A percentile compares a stretch with the other conserved stretches of the same genome.
These are phyloP conservation scores for Fusarium virguliforme DNA, from an alignment of 2,329 filamentous ascomycete genomes.

Conservation along the genomic window DNA sequence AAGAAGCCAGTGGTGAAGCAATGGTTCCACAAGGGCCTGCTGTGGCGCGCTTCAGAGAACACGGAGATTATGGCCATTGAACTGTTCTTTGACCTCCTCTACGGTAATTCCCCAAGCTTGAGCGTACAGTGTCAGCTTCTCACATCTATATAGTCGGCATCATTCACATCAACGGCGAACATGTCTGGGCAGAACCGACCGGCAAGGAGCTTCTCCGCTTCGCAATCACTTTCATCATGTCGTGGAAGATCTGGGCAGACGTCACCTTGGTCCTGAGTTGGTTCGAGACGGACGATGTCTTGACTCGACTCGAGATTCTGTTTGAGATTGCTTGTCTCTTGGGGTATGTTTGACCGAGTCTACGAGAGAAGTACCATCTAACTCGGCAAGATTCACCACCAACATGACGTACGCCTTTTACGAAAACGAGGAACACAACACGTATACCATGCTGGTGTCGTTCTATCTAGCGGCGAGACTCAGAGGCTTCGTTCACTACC, in stretches of 20 bases:
- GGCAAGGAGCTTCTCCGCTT: conserved; percentile 72
- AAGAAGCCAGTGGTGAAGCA: conserved; percentile 74
- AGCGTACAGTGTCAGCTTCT: background rate
- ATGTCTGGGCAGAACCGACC: conserved; percentile 69
- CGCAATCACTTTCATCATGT: conserved; percentile 73
- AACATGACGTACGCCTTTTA: conserved; percentile 73
- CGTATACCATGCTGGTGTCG: conserved; percentile 71
- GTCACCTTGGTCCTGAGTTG: conserved; percentile 71
- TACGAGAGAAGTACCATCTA: background rate
- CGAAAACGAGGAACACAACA: conserved; percentile 60
- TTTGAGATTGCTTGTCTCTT: conserved; percentile 75
- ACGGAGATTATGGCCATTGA: conserved; percentile 77
- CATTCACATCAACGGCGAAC: conserved; percentile 75
- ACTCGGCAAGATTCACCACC: conserved; percentile 66
- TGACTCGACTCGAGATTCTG: conserved; percentile 71
- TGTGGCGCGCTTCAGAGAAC: conserved; percentile 73
- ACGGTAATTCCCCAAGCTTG: conserved; percentile 55
- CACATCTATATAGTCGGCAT: conserved; percentile 66
- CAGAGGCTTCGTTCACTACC: conserved; percentile 66
- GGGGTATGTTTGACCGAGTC: conserved; percentile 56
- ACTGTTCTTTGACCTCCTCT: conserved; percentile 76
- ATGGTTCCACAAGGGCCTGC: conserved; percentile 76
- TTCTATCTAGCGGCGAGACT: conserved; percentile 74
- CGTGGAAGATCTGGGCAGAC: conserved; percentile 77
- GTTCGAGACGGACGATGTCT: conserved; percentile 75